These are phyloP conservation scores for Starmerella roubikii DNA, from an alignment of 805 yeast species.

Conservation along the genomic window DNA sequence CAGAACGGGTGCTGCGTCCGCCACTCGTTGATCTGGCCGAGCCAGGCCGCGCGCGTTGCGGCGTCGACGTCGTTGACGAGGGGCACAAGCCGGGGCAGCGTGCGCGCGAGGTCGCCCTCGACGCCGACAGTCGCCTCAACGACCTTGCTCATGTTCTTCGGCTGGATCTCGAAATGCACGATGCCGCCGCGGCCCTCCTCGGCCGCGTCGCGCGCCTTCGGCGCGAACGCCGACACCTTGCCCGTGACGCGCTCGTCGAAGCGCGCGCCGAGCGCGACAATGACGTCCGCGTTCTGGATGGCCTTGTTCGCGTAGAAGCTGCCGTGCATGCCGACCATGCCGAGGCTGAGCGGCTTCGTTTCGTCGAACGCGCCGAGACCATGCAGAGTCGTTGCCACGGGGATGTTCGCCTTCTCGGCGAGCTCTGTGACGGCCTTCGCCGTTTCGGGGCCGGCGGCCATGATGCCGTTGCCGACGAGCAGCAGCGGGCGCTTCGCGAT, in stretches of 20 bases:
- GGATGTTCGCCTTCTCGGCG: conserved; percentile 81
- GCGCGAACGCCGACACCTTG: conserved; percentile 75
- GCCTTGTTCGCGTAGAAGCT: conserved; percentile 89
- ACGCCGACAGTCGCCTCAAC: conserved; percentile 87
- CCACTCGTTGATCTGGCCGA: conserved; percentile 62
- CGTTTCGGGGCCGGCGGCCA: conserved; percentile 50
- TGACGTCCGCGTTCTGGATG: conserved; percentile 84
- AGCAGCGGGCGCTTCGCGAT: conserved; percentile 76
- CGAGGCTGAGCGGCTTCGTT: conserved; percentile 74
- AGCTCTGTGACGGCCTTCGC: conserved; percentile 67
- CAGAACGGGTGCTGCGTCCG: conserved; percentile 73
- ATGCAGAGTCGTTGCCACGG: conserved; percentile 92
- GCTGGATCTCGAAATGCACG: conserved; percentile 87
- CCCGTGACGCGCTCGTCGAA: conserved; percentile 98
- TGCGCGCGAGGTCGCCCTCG: conserved; percentile 86
- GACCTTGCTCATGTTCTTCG: conserved; percentile 95
- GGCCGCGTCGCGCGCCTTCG: conserved; percentile 83
- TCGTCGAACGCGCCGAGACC: conserved; percentile 93
- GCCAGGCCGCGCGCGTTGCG: conserved; percentile 63
- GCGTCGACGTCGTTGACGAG: conserved; percentile 41
- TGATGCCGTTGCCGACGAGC: conserved; percentile 85
- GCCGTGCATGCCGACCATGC: conserved; percentile 99
- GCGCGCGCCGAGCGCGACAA: conserved; percentile 90
- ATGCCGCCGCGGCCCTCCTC: conserved; percentile 86
- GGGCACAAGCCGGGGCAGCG: conserved; percentile 61